phyloP scores from a whole-genome alignment of 2,329 filamentous ascomycete species.

The Sporothrix luriei region DNA sequence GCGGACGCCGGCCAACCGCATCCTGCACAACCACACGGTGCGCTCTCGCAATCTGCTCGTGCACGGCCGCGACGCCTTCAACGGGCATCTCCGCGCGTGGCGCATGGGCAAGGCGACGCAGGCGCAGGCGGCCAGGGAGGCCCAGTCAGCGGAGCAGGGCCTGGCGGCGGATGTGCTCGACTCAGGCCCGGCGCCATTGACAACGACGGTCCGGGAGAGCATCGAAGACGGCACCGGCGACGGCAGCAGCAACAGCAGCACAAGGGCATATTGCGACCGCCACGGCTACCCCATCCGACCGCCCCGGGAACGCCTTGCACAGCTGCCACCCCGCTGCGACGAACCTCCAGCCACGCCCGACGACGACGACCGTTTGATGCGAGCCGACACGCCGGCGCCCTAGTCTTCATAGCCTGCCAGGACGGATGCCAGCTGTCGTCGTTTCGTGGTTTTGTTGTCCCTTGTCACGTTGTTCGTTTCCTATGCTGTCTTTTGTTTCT shows the following conservation, averaged over 20 bases:
- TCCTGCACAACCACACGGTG: not conserved
- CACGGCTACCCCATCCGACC: not conserved
- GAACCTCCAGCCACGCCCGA: not conserved
- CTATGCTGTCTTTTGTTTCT: too few species aligned
- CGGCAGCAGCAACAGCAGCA: too few species aligned
- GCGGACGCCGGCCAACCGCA: not conserved
- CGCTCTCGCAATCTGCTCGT: not conserved
- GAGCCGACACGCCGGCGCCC: conserved; percentile 1
- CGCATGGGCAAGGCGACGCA: not conserved
- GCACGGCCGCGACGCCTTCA: not conserved
- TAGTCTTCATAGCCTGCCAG: not conserved
- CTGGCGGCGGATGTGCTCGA: not conserved
- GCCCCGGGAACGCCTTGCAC: not conserved
- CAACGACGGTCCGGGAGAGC: not conserved
- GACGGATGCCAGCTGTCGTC: not conserved
- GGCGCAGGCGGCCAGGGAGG: not conserved
- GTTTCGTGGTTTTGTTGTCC: not conserved
- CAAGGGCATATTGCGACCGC: not conserved
- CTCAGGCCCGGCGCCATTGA: too few species aligned
- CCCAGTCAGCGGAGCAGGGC: not conserved
- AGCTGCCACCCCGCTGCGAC: not conserved
- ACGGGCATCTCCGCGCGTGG: not conserved
- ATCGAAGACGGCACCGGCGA: not conserved
- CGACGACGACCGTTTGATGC: not conserved
- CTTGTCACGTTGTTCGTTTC: too few species aligned